Base-by-base conservation (phyloP, 176 grass and related monocot species). In the Carex kokanica region DNA sequence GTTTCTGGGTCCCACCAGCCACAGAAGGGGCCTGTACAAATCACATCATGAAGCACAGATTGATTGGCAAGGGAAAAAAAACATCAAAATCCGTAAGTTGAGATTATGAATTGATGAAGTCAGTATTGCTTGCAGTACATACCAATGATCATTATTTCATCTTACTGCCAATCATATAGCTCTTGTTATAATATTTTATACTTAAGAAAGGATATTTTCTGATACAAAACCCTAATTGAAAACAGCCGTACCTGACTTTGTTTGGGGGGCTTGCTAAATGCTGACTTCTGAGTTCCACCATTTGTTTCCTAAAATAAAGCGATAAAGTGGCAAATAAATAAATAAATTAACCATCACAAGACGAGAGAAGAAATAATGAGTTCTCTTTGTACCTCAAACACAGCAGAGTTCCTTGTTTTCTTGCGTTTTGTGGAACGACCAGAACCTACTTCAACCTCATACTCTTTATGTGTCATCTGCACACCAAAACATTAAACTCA, bases 351-450 rank as follows among this genome's bases (percentile, higher is more conserved):
- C 20, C 18, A 14, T 56, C 43, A 25, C 21, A 68, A 56, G 63
- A 81, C 53, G 83, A 52, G 27, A 77, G 74, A 86, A 64, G 60
- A 45, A 49, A 31, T 82, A 49, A 58, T 38, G 4, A 81, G 49
- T 38, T 62, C 79, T 75, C 79, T 32, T 43, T 78, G 45, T 95
- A 95, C 96, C 85, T 82, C 91, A 89, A 98, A 88, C 93, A 98
- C 88, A 71, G 93, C 89, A n/a, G 92, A 91, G 86, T 88, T 98
- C 83, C 85, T 93, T 82, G 91, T 89, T 88, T 93, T 98, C 87
- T 91, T 91, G 88, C 93, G 93, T 86, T 93, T 98, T 83, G 89
- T 95, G 57, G 92, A 89, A 89, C 84, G 92, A 88, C 92, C 92
- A 85, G 90, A 88, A 51, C 88, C 88, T 83, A 92, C 92, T 83